phyloP scores from a whole-genome alignment of 805 yeast species.

The Ogataea kodamae region DNA sequence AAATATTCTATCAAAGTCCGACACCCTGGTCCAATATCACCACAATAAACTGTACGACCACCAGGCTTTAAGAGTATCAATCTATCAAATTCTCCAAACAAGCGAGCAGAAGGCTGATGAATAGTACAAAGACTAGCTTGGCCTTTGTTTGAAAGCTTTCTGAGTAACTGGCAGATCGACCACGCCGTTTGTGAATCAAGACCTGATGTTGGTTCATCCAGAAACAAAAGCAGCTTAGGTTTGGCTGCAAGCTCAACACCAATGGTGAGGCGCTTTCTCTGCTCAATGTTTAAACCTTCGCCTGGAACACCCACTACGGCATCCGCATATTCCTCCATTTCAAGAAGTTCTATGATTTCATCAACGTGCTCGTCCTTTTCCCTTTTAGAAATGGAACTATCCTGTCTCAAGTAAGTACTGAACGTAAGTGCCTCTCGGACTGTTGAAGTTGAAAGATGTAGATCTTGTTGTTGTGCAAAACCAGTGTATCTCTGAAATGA shows the following conservation, averaged over 20 bases:
- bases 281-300: conserved; percentile 49
- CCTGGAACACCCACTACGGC: conserved; percentile 47
- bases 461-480: conserved; percentile 55
- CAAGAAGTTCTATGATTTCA: conserved; percentile 42
- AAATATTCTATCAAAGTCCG: conserved; percentile 56
- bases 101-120: conserved; percentile 78
- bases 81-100: conserved; percentile 71
- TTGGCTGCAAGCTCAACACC: conserved; percentile 53
- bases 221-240: conserved; percentile 46
- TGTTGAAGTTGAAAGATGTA: conserved; percentile 44
- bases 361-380: conserved; percentile 50
- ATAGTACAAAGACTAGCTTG: conserved; percentile 62
- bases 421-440: conserved; percentile 50
- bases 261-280: conserved; percentile 47
- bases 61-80: conserved; percentile 62
- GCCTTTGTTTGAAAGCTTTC: conserved; percentile 45
- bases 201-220: conserved; percentile 62
- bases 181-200: conserved; percentile 55
- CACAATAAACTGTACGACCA: conserved; percentile 70
- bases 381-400: conserved; percentile 34
- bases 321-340: conserved; percentile 50
- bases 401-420: conserved; percentile 45
- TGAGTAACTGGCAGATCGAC: conserved; percentile 49
- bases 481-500: conserved; percentile 51
- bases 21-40: conserved; percentile 57